These are phyloP conservation scores for Heliamphora pulchella DNA, from an alignment of 179 eudicot genomes.

Conservation along the genomic window DNA sequence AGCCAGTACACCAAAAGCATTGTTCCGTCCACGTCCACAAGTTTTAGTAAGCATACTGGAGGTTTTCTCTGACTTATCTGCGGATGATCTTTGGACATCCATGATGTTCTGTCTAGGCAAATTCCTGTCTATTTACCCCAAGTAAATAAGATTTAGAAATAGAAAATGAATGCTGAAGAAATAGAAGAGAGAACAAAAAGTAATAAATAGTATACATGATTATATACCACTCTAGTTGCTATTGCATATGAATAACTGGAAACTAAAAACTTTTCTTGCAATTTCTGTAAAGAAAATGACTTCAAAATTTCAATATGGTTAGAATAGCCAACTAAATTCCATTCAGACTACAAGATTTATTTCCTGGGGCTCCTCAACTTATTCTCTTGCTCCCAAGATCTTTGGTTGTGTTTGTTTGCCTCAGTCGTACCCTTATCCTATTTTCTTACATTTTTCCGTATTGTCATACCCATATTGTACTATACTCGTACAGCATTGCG, in stretches of 20 bases:
- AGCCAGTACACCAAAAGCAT: conserved; percentile 9
- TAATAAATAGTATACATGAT: no score
- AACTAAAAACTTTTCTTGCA: not conserved
- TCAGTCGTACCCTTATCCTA: no score
- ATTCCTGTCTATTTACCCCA: conserved; percentile 11
- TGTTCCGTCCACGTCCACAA: not conserved
- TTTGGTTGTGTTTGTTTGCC: no score
- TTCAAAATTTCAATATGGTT: no score
- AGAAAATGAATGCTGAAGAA: not conserved
- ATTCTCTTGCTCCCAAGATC: no score
- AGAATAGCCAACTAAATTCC: no score
- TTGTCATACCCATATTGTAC: no score
- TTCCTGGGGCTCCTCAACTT: no score
- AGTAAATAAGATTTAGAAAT: not conserved
- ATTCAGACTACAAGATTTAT: no score
- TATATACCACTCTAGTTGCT: not conserved
- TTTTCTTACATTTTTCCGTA: no score
- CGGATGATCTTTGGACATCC: conserved; percentile 10
- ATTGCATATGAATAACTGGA: not conserved
- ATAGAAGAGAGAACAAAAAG: not conserved
- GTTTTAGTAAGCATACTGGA: conserved; percentile 13
- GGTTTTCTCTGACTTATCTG: conserved; percentile 23
- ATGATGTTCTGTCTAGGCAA: not conserved
- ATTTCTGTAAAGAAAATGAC: no score
- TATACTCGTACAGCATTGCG: no score